Conservation (phyloP, 768 basidiomycete species). For the Suillus americanus region DNA sequence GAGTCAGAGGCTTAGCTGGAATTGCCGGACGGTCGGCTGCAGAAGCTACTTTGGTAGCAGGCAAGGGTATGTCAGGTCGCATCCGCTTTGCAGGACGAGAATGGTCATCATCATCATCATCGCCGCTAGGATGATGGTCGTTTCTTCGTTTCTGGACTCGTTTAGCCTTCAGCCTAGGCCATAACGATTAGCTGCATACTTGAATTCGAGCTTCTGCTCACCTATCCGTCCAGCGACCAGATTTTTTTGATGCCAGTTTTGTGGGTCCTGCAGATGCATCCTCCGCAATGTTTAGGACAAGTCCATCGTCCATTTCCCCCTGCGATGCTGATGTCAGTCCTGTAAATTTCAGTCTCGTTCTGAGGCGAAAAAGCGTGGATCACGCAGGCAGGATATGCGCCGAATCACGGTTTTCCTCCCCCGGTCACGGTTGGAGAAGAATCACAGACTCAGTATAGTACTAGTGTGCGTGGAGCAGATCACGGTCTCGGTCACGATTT, state of each 20-base stretch:
- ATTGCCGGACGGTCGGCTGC: slow-evolving; percentile 19
- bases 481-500: too few relatives aligned
- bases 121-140: slow-evolving; percentile 9
- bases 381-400: too few relatives aligned
- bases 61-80: slow-evolving; percentile 29
- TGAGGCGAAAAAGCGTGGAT: too few relatives aligned
- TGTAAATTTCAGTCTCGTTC: neutral
- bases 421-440: too few relatives aligned
- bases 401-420: too few relatives aligned
- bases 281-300: slow-evolving; percentile 69
- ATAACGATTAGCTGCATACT: neutral
- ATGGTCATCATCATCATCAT: slow-evolving; percentile 28
- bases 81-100: slow-evolving; percentile 49
- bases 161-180: slow-evolving; percentile 68
- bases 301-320: slow-evolving; percentile 62
- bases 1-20: slow-evolving; percentile 38
- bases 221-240: slow-evolving; percentile 81
- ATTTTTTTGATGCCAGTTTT: slow-evolving; percentile 43
- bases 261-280: slow-evolving; percentile 32
- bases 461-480: too few relatives aligned
- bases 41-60: slow-evolving; percentile 11
- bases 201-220: slow-evolving; percentile 30
- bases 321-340: neutral
- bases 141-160: slow-evolving; percentile 60
- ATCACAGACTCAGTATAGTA: too few relatives aligned